A percentile compares a stretch with the other conserved stretches of the same genome.
Conservation (phyloP, 202 grass and related monocot species). For the Setaria italica region DNA sequence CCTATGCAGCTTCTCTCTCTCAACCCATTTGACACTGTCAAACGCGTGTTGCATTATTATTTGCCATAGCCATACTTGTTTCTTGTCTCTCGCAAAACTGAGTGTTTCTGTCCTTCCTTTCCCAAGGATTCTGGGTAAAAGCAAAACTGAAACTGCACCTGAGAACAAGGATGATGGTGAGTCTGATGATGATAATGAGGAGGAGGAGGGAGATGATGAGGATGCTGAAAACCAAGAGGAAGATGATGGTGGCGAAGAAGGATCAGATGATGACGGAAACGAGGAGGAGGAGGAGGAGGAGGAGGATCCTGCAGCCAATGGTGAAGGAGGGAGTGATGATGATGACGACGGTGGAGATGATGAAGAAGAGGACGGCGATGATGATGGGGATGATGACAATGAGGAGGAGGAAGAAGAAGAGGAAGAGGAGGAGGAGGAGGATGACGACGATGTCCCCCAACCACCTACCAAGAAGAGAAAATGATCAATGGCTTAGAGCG, state of each 20-base stretch:
- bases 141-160: constrained; percentile 22
- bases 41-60: neutral
- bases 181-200: constrained; percentile 51
- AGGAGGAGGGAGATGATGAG: constrained; percentile 44
- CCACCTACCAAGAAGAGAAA: constrained; percentile 61
- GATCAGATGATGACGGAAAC: constrained; percentile 45
- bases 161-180: constrained; percentile 55
- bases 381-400: neutral
- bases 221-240: constrained; percentile 49
- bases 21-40: neutral
- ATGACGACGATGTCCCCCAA: constrained; percentile 48
- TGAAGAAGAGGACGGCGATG: constrained; percentile 10
- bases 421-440: constrained; percentile 16
- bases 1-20: neutral
- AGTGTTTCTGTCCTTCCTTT: constrained; percentile 15
- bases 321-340: constrained; percentile 44
- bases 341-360: constrained; percentile 24
- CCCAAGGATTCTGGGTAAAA: constrained; percentile 43
- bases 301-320: constrained; percentile 26
- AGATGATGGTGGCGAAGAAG: constrained; percentile 37
- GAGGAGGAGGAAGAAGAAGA: constrained; percentile 1
- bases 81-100: neutral
- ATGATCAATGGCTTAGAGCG: constrained; percentile 18
- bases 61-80: neutral
- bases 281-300: constrained; percentile 18